Conservation (phyloP, 208 protist species). For the Leishmania turanica region DNA sequence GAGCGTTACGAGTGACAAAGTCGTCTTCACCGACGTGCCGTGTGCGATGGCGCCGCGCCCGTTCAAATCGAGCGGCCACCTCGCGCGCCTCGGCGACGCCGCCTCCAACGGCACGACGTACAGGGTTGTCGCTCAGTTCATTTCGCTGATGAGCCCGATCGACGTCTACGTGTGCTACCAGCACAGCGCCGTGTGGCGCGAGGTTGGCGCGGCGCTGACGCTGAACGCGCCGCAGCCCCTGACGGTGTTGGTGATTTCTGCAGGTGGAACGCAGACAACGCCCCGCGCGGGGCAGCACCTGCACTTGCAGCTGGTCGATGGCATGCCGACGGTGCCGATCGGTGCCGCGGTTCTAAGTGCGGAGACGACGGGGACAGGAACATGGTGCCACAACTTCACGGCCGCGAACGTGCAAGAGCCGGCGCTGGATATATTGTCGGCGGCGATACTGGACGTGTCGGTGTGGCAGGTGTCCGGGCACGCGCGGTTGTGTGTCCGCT, state of each 20-base stretch:
- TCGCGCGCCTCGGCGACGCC: constrained; percentile 45
- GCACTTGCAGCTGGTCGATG: constrained; percentile 45
- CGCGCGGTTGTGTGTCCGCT: constrained; percentile 64
- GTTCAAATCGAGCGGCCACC: constrained; percentile 36
- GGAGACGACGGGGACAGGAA: constrained; percentile 33
- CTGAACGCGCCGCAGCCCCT: constrained; percentile 38
- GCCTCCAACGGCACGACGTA: constrained; percentile 41
- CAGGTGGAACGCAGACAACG: constrained; percentile 18
- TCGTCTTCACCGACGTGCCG: constrained; percentile 72
- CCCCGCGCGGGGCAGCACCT: constrained; percentile 84
- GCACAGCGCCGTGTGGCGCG: constrained; percentile 53
- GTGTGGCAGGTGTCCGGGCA: constrained; percentile 67
- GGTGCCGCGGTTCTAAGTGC: constrained; percentile 51
- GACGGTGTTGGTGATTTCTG: constrained; percentile 36
- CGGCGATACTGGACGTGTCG: constrained; percentile 55
- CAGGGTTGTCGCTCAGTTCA: constrained; percentile 76
- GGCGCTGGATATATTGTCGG: constrained; percentile 41
- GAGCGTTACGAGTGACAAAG: constrained; percentile 35
- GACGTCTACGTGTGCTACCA: constrained; percentile 72
- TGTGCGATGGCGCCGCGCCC: constrained; percentile 42
- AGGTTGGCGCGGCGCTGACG: constrained; percentile 55
- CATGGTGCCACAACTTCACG: constrained; percentile 93
- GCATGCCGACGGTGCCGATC: constrained; percentile 3
- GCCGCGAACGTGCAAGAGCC: constrained; percentile 52
- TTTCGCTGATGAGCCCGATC: constrained; percentile 12